Conservation (phyloP, 129 eudicot species). For the sunflower (Helianthus annuus) region HanXRQr2.0-SUNRISE NC_035445.2:91187533-91188032, state of each 20-base stretch:
- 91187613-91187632: neutral
- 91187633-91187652: neutral
- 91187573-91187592: neutral
- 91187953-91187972: slow-evolving; percentile 22
- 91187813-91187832: neutral
- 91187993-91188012: slow-evolving; percentile 55
- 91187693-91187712: no score
- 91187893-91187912: slow-evolving; percentile 23
- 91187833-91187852: neutral
- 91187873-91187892: slow-evolving; percentile 37
- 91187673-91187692: no score
- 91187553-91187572: neutral
- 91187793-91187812: neutral
- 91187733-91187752: no score
- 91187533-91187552: no score
- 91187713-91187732: no score
- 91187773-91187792: no score
- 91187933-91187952: slow-evolving; percentile 11
- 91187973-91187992: slow-evolving; percentile 26
- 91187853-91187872: slow-evolving; percentile 10
- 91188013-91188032: slow-evolving; percentile 42
- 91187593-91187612: neutral
- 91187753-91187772: no score
- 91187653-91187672: neutral
- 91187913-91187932: slow-evolving; percentile 3